Conservation (phyloP, 1,284 basidiomycete genomes). For the Somion occarium region DNA sequence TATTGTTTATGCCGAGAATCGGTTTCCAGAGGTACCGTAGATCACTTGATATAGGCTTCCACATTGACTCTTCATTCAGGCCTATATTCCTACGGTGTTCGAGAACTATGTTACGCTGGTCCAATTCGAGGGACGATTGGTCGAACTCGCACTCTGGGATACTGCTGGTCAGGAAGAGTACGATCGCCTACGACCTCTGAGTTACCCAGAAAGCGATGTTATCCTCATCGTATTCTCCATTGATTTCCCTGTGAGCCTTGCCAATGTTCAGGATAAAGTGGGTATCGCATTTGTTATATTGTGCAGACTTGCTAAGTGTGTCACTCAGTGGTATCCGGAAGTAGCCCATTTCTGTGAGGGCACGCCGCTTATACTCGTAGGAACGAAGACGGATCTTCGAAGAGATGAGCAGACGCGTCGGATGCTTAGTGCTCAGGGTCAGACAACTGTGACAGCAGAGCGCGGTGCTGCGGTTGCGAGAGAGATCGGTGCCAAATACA, state of each 20-base stretch:
- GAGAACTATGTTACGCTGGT: constrained; percentile 96
- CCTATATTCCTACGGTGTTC: constrained; percentile 97
- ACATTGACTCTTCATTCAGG: constrained; percentile 41
- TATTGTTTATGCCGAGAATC: constrained; percentile 95
- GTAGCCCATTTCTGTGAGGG: constrained; percentile 96
- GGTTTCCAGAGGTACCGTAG: constrained; percentile 87
- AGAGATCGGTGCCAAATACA: constrained; percentile 93
- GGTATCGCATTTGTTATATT: constrained; percentile 15
- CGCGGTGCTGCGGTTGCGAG: constrained; percentile 79
- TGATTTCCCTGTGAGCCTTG: constrained; percentile 93
- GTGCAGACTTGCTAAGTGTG: background rate
- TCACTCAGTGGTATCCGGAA: constrained; percentile 89
- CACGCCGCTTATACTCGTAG: constrained; percentile 90
- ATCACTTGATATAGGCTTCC: constrained; percentile 4
- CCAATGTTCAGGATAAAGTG: constrained; percentile 93
- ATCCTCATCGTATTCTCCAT: constrained; percentile 97
- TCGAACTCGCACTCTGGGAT: constrained; percentile 97
- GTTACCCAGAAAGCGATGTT: constrained; percentile 95
- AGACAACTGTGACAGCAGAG: constrained; percentile 75
- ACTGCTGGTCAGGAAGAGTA: constrained; percentile 99
- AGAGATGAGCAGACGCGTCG: constrained; percentile 82
- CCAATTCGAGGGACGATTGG: constrained; percentile 81
- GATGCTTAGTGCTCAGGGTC: constrained; percentile 93
- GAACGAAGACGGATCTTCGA: constrained; percentile 91
- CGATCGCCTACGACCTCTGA: constrained; percentile 88